Evolutionary conservation across 352 stramenopile species (phyloP).

Genomic region (Phytophthora quininea): DNA sequence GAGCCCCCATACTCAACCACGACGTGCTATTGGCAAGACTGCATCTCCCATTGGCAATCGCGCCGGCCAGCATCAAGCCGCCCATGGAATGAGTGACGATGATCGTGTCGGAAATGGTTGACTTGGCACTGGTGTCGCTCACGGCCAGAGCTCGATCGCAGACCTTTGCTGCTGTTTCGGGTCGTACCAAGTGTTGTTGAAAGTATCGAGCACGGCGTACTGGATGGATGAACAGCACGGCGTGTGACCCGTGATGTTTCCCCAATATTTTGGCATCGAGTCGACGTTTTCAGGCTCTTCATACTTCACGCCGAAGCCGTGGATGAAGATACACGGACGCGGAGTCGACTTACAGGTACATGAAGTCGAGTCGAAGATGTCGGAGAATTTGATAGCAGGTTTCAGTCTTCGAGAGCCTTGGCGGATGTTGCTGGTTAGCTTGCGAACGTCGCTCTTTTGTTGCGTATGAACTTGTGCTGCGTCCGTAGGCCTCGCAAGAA

Average conservation of each 20-base stretch:
- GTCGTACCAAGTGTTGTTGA: constrained; percentile 13
- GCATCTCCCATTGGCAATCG: constrained; percentile 25
- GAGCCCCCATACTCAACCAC: constrained; percentile 37
- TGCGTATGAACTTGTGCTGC: background rate
- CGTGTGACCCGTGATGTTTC: constrained; percentile 24
- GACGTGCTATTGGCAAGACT: constrained; percentile 25
- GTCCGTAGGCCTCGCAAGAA: too few relatives aligned
- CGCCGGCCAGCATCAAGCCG: constrained; percentile 20
- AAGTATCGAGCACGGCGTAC: constrained; percentile 23
- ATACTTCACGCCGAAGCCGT: too few relatives aligned
- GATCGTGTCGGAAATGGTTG: constrained; percentile 23
- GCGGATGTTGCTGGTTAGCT: constrained; percentile 3
- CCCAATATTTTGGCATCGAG: constrained; percentile 22
- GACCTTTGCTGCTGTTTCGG: constrained; percentile 10
- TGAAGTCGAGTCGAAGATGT: background rate
- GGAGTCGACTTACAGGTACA: background rate
- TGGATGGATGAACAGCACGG: constrained; percentile 26
- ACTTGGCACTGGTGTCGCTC: constrained; percentile 14
- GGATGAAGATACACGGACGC: background rate
- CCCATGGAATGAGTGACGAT: constrained; percentile 33
- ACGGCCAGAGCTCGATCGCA: constrained; percentile 16
- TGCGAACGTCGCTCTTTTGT: constrained; percentile 23
- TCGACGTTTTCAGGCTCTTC: constrained; percentile 19
- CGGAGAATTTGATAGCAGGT: background rate
- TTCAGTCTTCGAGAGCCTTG: constrained; percentile 5